A percentile compares a stretch with the other conserved stretches of the same genome.
These are phyloP conservation scores for Tetrahymena elliotti DNA, from an alignment of 73 alveolate genomes.

Conservation along the genomic window DNA sequence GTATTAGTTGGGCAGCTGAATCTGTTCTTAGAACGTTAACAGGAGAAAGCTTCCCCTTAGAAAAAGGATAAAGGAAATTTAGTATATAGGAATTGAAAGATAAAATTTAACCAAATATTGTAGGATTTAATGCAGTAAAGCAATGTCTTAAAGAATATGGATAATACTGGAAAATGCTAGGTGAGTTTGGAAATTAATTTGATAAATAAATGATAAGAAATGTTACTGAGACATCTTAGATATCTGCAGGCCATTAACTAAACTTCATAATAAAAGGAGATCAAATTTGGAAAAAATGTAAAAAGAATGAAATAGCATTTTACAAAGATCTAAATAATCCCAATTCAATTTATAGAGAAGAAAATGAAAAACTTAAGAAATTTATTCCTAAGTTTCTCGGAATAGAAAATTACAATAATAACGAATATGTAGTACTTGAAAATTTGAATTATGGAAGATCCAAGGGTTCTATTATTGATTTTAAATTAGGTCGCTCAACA, in stretches of 20 bases:
- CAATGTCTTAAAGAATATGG: neutral
- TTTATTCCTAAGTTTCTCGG: conserved; percentile 3
- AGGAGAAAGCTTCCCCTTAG: neutral
- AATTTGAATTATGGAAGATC: conserved; percentile 16
- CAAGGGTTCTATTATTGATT: conserved; percentile 13
- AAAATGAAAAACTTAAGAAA: neutral
- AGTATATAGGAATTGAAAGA: neutral
- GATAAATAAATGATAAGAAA: neutral
- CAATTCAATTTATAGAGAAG: neutral
- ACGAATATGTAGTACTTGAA: neutral
- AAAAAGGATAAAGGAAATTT: neutral
- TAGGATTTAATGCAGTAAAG: conserved; percentile 10
- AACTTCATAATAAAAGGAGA: neutral
- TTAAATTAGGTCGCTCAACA: conserved; percentile 22
- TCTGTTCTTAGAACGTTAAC: conserved; percentile 5
- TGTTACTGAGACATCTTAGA: neutral
- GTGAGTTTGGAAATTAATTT: neutral
- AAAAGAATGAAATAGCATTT: conserved; percentile 1
- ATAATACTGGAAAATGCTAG: conserved; percentile 9
- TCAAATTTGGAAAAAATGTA: neutral
- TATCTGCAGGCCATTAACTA: neutral
- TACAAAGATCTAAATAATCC: neutral
- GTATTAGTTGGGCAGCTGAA: conserved; percentile 11
- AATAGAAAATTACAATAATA: neutral
- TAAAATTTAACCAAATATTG: neutral